Base-by-base conservation (phyloP, 2,329 filamentous ascomycete species). In the Calonectria multiphialidica region DNA sequence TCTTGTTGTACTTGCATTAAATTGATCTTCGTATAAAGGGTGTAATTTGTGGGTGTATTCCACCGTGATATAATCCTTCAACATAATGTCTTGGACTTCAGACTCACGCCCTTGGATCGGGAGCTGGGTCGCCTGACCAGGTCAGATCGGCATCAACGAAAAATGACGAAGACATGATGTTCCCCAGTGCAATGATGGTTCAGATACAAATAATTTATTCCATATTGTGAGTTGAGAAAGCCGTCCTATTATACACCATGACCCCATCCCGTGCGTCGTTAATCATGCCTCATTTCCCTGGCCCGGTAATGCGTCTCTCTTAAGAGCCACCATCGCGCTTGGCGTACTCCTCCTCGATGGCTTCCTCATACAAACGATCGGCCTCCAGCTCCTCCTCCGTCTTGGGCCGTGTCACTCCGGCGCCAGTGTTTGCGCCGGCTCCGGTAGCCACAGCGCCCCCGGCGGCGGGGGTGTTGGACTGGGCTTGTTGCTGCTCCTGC, bases 331-430 rank as follows among this genome's bases (percentile, higher is more conserved):
- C 88, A 64, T 89, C 88, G 44, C 87, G 81, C 84, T 89, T 90
- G 53, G 88, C 88, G 73, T 89, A 90, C 80, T 89, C 88, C 50
- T 90, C 88, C 82, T 90, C 88, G 79, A 90, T 89, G 5, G 82
- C 80, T 80, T 89, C 88, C 72, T 89, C 87, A 65, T 90, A 90
- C 47, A 84, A 68, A 28, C 84, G 79, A 74, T 90, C 88, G 1
- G 88, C 88, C 75, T 88, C 86, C 69, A 84, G 73, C 80, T 89
- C 87, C 3, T 82, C 86, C 59, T 86, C 85, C 0, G 87, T 89
- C 83, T 89, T 89, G 45, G 84, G 81, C 68, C 87, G 78, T 15
- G 85, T 87, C 6, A 79, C 82, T 1, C 86, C 87, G 0, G 87
- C 87, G n/a, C 87, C 87, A 0, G 86, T 88, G 77, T 89, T 82